Evolutionary conservation across 1,139 yeast species (phyloP).

Genomic region (Yamadazyma blattariae): DNA sequence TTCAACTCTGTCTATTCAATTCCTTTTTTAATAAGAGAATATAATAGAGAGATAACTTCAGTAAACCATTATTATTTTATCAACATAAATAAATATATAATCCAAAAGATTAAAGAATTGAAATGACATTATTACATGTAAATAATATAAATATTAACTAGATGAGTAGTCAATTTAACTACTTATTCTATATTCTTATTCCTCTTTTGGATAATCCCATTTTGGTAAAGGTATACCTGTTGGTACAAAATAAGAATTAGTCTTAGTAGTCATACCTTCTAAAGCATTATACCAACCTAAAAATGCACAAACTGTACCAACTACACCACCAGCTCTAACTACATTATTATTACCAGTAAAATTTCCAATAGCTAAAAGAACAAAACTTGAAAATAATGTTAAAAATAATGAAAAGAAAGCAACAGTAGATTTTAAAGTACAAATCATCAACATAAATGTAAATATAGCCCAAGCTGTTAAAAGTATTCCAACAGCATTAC

Average conservation of each 20-base stretch:
- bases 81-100: too few relatives aligned
- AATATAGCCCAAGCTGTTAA: conserved; percentile 66
- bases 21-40: too few relatives aligned
- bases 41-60: too few relatives aligned
- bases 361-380: conserved; percentile 55
- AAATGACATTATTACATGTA: too few relatives aligned
- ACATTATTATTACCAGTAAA: conserved; percentile 46
- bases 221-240: conserved; percentile 16
- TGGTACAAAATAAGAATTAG: conserved; percentile 27
- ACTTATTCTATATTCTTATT: too few relatives aligned
- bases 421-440: conserved; percentile 64
- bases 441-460: conserved; percentile 54
- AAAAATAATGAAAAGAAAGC: conserved; percentile 56
- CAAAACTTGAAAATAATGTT: conserved; percentile 51
- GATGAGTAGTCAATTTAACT: too few relatives aligned
- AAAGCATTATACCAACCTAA: conserved; percentile 58
- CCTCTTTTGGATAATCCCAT: too few relatives aligned
- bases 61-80: too few relatives aligned
- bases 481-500: conserved; percentile 57
- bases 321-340: conserved; percentile 68
- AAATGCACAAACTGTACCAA: conserved; percentile 59
- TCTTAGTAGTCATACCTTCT: conserved; percentile 27
- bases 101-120: too few relatives aligned
- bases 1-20: too few relatives aligned
- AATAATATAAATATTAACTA: too few relatives aligned